Base-by-base conservation (phyloP, 176 grass and related monocot species). In the Saccharum spontaneum region DNA sequence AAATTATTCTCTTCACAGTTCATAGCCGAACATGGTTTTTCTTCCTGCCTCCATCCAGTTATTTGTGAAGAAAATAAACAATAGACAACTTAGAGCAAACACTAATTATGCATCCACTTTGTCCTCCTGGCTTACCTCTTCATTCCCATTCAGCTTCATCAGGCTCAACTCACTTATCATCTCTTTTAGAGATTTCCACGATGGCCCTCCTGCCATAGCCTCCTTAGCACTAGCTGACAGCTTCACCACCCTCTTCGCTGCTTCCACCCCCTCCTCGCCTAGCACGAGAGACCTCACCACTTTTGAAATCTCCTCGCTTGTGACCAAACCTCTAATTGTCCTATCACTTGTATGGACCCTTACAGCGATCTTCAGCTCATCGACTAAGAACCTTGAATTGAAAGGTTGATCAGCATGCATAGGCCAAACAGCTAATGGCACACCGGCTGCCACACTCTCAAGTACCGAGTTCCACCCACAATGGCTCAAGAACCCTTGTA, bases 391-490 rank as follows among this genome's bases (percentile, higher is more conserved):
- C 24, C 10, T 86, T 0, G 89, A 89, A 31, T 96, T 93, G 18
- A 87, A 49, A 7, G 81, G 68, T 59, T 96, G 94, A 3, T 96
- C 89, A 0, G 86, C 83, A 2, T 89, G 78, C 91, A 91, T 93
- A 1, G 94, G 94, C 94, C 94, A 96, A 6, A 88, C 84, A 0
- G 88, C 83, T 30, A 93, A 50, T 0, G 91, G 91, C 34, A 97
- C 86, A 0, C 89, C 84, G 0, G 69, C 31, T 0, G 78, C 7
- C 0, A 93, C 30, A 11, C 89, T 89, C 75, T 97, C 91, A 5
- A 91, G 71, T 30, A 97, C 87, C 8, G 91, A 97, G 83, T 91
- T 97, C 94, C 94, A 93, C 4, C 94, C 94, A 33, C 87, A 91
- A n/a, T 96, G 94, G 8, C 84, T 93, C 16, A 93, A 65, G 37